These are phyloP conservation scores for Serendipita sp. DNA, from an alignment of 768 basidiomycete species.

Conservation along the genomic window DNA sequence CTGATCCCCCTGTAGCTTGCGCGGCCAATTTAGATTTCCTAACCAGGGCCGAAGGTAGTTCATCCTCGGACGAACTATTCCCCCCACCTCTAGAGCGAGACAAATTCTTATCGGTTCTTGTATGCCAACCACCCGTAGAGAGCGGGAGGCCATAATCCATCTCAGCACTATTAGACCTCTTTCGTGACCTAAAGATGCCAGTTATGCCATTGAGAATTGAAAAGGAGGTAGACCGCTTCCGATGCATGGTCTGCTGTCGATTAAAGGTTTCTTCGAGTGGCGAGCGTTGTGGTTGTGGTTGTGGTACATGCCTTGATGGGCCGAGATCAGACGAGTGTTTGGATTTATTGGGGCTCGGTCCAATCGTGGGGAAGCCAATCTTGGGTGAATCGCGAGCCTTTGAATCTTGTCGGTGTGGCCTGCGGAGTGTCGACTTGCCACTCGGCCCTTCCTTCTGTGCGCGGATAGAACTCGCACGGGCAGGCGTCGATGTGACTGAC, in stretches of 20 bases:
- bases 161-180: constrained; percentile 1
- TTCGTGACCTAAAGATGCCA: constrained; percentile 2
- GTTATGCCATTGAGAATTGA: constrained; percentile 1
- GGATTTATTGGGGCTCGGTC: not conserved
- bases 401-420: not conserved
- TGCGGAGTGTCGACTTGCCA: not conserved
- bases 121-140: constrained; percentile 18
- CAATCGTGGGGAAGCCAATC: not conserved
- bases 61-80: constrained; percentile 6
- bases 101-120: constrained; percentile 23
- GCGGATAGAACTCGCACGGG: not conserved
- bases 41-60: not conserved
- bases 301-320: not conserved
- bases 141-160: not conserved
- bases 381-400: not conserved
- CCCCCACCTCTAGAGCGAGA: constrained; percentile 11
- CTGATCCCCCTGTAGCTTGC: not conserved
- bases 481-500: not conserved
- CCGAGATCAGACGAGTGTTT: not conserved
- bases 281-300: not conserved
- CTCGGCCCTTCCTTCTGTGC: constrained; percentile 9
- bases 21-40: not conserved
- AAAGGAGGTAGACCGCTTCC: constrained; percentile 5
- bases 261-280: not conserved
- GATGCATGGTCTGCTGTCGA: not conserved